Evolutionary conservation across 495 filamentous ascomycete genomes (phyloP).

Genomic region (Penicillium maclennaniae): DNA sequence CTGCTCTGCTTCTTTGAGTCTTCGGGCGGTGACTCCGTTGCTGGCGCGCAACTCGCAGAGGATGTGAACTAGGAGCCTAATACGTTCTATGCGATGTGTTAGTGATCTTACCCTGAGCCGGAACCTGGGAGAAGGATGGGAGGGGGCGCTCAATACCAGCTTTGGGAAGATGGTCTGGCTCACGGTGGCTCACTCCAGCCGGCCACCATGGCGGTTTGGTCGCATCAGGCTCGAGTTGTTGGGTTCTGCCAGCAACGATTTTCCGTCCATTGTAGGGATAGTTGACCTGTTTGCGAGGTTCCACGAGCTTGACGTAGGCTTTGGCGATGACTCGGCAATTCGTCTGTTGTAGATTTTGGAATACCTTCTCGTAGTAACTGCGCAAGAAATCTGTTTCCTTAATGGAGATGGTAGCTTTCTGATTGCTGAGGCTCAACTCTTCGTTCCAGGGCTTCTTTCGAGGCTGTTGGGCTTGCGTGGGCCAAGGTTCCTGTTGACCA

Average conservation of each 20-base stretch:
- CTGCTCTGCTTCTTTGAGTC: slow-evolving; percentile 40
- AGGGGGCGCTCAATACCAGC: slow-evolving; percentile 48
- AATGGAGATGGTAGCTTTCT: slow-evolving; percentile 45
- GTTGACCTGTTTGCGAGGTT: slow-evolving; percentile 78
- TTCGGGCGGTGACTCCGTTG: slow-evolving; percentile 33
- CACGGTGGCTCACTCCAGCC: slow-evolving; percentile 58
- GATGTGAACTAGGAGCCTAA: slow-evolving; percentile 58
- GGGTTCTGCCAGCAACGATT: slow-evolving; percentile 30
- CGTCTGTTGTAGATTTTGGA: slow-evolving; percentile 68
- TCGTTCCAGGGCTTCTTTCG: slow-evolving; percentile 24
- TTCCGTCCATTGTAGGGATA: slow-evolving; percentile 70
- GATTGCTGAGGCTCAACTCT: slow-evolving; percentile 28
- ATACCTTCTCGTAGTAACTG: slow-evolving; percentile 58
- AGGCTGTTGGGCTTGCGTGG: slow-evolving; percentile 3
- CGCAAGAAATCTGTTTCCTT: slow-evolving; percentile 50
- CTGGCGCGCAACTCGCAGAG: slow-evolving; percentile 43
- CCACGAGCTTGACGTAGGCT: slow-evolving; percentile 74
- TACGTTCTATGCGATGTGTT: slow-evolving; percentile 45
- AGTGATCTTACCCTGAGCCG: neutral
- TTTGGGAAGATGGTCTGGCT: slow-evolving; percentile 77
- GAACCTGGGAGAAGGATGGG: neutral
- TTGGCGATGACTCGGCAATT: slow-evolving; percentile 66
- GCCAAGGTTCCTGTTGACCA: slow-evolving; percentile 1
- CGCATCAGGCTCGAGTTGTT: slow-evolving; percentile 37
- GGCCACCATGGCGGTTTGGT: slow-evolving; percentile 78